phyloP scores from a whole-genome alignment of 2,329 filamentous ascomycete species.

The Trichophyton mentagrophytes region DNA sequence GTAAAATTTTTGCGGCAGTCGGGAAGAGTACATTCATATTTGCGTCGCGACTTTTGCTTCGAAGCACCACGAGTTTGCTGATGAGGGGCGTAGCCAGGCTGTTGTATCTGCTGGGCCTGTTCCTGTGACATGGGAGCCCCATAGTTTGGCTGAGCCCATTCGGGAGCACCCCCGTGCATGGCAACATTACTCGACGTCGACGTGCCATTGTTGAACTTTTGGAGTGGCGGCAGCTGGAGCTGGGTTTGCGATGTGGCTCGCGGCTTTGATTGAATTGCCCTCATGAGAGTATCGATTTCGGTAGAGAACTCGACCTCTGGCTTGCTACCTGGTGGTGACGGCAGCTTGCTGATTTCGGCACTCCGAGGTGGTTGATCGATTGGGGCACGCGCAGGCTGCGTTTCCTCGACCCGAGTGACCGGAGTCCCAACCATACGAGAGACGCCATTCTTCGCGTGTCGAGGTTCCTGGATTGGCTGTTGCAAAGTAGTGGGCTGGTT shows the following conservation, averaged over 20 bases:
- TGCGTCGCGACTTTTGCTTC: constrained; percentile 39
- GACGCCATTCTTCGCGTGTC: constrained; percentile 27
- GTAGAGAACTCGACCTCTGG: constrained; percentile 56
- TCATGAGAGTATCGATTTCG: constrained; percentile 78
- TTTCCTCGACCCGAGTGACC: constrained; percentile 11
- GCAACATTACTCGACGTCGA: background rate
- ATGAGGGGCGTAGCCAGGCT: constrained; percentile 7
- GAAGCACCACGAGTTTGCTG: constrained; percentile 27
- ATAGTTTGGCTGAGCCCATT: constrained; percentile 12
- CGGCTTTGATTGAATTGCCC: constrained; percentile 62
- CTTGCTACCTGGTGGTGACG: constrained; percentile 4
- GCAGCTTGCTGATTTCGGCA: constrained; percentile 6
- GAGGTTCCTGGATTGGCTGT: constrained; percentile 25
- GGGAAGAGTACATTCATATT: constrained; percentile 60
- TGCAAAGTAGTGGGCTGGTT: constrained; percentile 19
- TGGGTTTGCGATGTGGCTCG: constrained; percentile 15
- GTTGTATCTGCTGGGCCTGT: constrained; percentile 8
- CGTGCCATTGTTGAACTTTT: constrained; percentile 18
- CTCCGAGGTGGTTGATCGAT: constrained; percentile 2
- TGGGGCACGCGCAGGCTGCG: constrained; percentile 5
- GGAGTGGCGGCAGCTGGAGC: constrained; percentile 22
- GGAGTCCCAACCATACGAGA: constrained; percentile 17
- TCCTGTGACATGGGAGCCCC: constrained; percentile 12
- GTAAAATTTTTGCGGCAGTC: constrained; percentile 71
- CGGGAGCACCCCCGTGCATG: constrained; percentile 7